Conservation (phyloP, 371 early-diverging fungal species). For the Mortierella sp. region DNA sequence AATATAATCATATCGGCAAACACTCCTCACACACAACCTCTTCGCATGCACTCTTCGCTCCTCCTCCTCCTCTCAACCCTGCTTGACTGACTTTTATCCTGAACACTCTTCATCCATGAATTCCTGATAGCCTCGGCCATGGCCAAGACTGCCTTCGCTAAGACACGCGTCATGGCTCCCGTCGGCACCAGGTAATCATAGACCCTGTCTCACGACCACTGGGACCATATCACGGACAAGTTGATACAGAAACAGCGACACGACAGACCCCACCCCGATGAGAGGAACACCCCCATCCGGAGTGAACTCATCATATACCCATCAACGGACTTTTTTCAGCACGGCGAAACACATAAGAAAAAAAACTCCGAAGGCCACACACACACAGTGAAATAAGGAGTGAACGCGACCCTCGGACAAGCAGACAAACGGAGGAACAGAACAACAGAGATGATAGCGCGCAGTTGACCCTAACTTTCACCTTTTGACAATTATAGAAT, state of each 20-base stretch:
- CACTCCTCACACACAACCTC: not conserved
- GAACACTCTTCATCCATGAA: not conserved
- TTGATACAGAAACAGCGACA: not conserved
- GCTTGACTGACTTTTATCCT: not conserved
- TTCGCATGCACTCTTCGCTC: not conserved
- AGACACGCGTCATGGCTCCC: conserved; percentile 50
- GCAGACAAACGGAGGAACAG: not conserved
- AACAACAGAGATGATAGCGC: not conserved
- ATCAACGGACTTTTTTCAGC: not conserved
- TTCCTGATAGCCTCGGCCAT: conserved; percentile 24
- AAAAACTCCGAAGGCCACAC: not conserved
- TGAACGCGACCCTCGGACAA: not conserved
- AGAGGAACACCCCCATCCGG: not conserved
- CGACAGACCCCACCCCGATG: not conserved
- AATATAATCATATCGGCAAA: not conserved
- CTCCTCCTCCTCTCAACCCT: not conserved
- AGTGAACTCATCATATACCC: not conserved
- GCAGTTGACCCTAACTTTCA: not conserved
- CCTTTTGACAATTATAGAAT: conserved; percentile 26
- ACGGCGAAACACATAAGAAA: not conserved
- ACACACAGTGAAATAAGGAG: not conserved
- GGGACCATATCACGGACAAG: not conserved
- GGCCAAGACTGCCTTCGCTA: conserved; percentile 31
- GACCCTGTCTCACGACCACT: not conserved
- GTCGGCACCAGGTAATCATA: conserved; percentile 43